Percentiles rank a stretch among this genome's conserved stretches.
phyloP scores from a whole-genome alignment of 495 filamentous ascomycete species.

The Lepraria neglecta region DNA sequence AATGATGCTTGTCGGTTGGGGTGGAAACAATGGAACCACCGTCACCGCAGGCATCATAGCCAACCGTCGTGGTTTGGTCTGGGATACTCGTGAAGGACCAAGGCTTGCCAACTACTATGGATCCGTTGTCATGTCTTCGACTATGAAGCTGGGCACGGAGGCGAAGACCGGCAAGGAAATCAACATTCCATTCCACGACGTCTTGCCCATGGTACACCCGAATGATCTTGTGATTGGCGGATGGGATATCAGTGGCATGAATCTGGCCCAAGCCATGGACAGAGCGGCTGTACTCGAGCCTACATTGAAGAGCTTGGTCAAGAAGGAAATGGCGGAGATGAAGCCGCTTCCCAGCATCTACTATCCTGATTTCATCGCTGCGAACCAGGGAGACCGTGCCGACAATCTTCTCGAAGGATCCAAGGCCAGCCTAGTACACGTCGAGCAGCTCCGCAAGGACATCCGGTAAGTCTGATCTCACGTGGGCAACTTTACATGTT shows the following conservation, averaged over 20 bases:
- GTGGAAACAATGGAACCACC: slow-evolving; percentile 97
- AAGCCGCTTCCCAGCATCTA: slow-evolving; percentile 91
- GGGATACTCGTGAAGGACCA: slow-evolving; percentile 88
- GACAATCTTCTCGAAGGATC: slow-evolving; percentile 81
- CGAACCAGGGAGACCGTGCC: slow-evolving; percentile 96
- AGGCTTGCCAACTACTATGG: slow-evolving; percentile 94
- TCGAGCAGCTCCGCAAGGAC: slow-evolving; percentile 89
- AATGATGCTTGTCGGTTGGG: slow-evolving; percentile 96
- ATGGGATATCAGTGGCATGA: slow-evolving; percentile 92
- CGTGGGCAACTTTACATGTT: slow-evolving; percentile 11
- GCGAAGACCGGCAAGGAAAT: slow-evolving; percentile 79
- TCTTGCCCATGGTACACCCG: slow-evolving; percentile 95
- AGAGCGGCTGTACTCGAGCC: slow-evolving; percentile 92
- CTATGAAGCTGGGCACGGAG: slow-evolving; percentile 90
- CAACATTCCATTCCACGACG: slow-evolving; percentile 91
- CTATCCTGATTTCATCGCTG: slow-evolving; percentile 98
- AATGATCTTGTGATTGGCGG: slow-evolving; percentile 94
- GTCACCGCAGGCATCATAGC: slow-evolving; percentile 96
- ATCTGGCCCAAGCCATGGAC: slow-evolving; percentile 90
- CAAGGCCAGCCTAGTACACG: slow-evolving; percentile 79
- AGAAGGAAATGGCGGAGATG: slow-evolving; percentile 88
- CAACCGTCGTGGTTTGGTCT: slow-evolving; percentile 77
- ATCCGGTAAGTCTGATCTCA: slow-evolving; percentile 60
- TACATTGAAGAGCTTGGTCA: slow-evolving; percentile 76
- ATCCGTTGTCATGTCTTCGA: slow-evolving; percentile 92